Evolutionary conservation across 2,329 filamentous ascomycete genomes (phyloP).

Genomic region (Aspergillus sp.): DNA sequence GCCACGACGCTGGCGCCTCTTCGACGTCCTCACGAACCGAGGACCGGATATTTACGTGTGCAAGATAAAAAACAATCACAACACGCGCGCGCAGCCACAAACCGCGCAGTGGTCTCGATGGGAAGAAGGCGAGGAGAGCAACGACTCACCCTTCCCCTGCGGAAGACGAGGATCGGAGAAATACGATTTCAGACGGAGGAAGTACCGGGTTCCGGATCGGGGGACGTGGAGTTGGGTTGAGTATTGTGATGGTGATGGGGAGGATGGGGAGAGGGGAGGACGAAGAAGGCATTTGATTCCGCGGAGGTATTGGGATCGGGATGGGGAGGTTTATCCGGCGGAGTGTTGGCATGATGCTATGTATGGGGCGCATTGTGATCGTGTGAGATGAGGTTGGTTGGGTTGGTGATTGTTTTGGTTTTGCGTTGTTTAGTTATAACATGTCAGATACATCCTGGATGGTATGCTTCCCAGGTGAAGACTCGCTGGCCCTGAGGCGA

Average conservation of each 20-base stretch:
- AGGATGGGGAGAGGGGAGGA: not conserved
- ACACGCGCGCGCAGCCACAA: not conserved
- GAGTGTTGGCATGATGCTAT: constrained; percentile 18
- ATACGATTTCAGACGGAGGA: constrained; percentile 30
- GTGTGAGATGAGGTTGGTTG: not conserved
- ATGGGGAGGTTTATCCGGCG: constrained; percentile 15
- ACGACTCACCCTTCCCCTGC: constrained; percentile 11
- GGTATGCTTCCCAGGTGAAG: constrained; percentile 31
- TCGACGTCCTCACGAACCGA: constrained; percentile 33
- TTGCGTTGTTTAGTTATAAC: not conserved
- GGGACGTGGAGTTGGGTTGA: constrained; percentile 26
- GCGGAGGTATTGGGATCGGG: constrained; percentile 18
- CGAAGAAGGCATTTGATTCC: constrained; percentile 19
- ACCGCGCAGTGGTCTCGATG: constrained; percentile 9
- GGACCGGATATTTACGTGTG: constrained; percentile 42
- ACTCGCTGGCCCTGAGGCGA: constrained; percentile 11
- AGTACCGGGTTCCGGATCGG: constrained; percentile 21
- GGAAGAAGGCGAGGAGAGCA: constrained; percentile 3
- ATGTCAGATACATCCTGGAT: constrained; percentile 24
- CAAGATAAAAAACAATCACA: constrained; percentile 3
- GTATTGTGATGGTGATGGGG: constrained; percentile 18
- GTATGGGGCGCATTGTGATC: constrained; percentile 9
- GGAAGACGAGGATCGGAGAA: constrained; percentile 16
- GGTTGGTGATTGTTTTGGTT: not conserved
- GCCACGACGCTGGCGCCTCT: constrained; percentile 25